These are phyloP conservation scores for Globisporangium barbulae DNA, from an alignment of 352 stramenopile species.

Conservation along the genomic window DNA sequence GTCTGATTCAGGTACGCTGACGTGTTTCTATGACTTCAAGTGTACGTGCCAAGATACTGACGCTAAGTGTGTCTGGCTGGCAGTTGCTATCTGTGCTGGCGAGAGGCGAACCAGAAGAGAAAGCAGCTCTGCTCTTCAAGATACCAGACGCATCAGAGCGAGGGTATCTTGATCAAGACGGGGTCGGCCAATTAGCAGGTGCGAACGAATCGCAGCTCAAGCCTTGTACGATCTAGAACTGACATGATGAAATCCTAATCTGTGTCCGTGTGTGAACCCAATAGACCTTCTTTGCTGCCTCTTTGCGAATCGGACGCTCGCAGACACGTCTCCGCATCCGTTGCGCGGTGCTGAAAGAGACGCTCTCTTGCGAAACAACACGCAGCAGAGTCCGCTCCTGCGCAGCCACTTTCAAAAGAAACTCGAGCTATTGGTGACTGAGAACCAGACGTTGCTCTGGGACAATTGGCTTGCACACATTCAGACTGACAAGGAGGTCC, in stretches of 20 bases:
- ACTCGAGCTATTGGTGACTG: conserved; percentile 27
- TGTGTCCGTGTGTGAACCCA: background rate
- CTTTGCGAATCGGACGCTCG: conserved; percentile 37
- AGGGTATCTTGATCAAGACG: conserved; percentile 32
- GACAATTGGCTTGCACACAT: conserved; percentile 35
- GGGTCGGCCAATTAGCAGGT: conserved; percentile 51
- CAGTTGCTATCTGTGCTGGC: conserved; percentile 43
- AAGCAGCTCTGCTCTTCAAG: conserved; percentile 51
- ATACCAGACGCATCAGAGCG: conserved; percentile 27
- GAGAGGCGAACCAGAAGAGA: conserved; percentile 42
- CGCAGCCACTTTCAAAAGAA: conserved; percentile 44
- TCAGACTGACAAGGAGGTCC: conserved; percentile 29
- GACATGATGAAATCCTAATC: background rate
- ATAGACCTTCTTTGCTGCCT: conserved; percentile 52
- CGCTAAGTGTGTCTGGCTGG: background rate
- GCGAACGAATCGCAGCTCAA: background rate
- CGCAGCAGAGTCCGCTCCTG: conserved; percentile 40
- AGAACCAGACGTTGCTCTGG: conserved; percentile 26
- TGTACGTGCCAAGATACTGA: no score
- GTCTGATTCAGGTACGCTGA: conserved; percentile 67
- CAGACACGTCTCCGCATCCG: conserved; percentile 5
- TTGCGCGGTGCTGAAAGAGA: conserved; percentile 11
- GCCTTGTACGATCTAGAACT: background rate
- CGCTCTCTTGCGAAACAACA: conserved; percentile 8
- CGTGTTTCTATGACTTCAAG: no score